These are phyloP conservation scores for Sideroxylon spinosum DNA, from an alignment of 179 eudicot genomes.

Conservation along the genomic window DNA sequence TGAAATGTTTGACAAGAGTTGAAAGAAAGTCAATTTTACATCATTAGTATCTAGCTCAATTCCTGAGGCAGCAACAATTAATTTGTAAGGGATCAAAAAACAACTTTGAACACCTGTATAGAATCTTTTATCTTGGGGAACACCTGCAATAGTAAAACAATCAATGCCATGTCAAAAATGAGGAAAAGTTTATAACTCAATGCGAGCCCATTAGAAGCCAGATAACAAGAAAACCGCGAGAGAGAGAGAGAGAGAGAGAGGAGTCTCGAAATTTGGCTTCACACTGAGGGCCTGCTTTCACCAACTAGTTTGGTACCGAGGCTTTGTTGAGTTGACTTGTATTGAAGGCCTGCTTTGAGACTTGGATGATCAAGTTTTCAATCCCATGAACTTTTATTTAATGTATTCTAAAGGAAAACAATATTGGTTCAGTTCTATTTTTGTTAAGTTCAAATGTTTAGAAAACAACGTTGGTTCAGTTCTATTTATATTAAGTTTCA, in stretches of 20 bases:
- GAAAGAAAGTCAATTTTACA: background rate
- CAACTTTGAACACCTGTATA: slow-evolving; percentile 56
- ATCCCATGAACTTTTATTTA: background rate
- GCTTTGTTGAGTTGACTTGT: no score
- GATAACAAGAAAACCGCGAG: background rate
- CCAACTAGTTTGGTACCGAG: no score
- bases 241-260: background rate
- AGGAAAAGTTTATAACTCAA: background rate
- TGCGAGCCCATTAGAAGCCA: background rate
- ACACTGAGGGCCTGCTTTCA: background rate
- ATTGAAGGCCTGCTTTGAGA: background rate
- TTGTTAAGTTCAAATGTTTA: no score
- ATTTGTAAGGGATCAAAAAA: background rate
- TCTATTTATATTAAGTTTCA: background rate
- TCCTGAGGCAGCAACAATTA: background rate
- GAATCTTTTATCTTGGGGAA: slow-evolving; percentile 96
- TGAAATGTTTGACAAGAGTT: background rate
- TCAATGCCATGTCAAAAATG: background rate
- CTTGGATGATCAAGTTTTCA: background rate
- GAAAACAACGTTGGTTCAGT: background rate
- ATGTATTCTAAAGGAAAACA: background rate
- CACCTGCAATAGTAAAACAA: slow-evolving; percentile 50
- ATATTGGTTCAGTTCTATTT: no score
- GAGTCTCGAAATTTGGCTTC: background rate
- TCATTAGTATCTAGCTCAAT: background rate